Conservation (phyloP, 441 rosid species). For the Oxalis stricta region DNA sequence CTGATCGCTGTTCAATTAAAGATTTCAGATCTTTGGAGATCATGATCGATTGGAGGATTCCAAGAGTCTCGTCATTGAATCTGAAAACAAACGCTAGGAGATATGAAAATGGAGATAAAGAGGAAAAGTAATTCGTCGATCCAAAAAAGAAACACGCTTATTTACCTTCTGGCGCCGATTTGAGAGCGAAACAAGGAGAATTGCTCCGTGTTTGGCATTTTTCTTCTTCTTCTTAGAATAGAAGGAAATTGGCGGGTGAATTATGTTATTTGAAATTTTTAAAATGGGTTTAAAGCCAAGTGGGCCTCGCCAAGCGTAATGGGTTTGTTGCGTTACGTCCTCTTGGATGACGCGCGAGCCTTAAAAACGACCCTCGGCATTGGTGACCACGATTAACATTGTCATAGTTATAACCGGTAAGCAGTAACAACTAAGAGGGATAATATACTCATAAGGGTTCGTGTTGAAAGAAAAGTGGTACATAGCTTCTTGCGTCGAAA, state of each 20-base stretch:
- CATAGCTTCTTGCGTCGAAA: too few relatives aligned
- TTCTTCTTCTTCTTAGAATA: neutral
- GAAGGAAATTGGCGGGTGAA: slow-evolving; percentile 15
- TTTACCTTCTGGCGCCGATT: slow-evolving; percentile 32
- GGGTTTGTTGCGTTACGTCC: too few relatives aligned
- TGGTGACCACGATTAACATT: too few relatives aligned
- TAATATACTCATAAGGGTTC: too few relatives aligned
- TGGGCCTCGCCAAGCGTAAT: too few relatives aligned
- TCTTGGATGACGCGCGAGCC: too few relatives aligned
- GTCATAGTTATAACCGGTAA: too few relatives aligned
- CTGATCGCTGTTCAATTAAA: slow-evolving; percentile 21
- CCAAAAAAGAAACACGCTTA: neutral
- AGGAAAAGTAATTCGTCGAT: slow-evolving; percentile 1
- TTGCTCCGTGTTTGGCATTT: slow-evolving; percentile 17
- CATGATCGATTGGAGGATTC: slow-evolving; percentile 35
- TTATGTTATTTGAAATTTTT: neutral
- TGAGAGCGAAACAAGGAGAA: slow-evolving; percentile 31
- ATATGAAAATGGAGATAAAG: neutral
- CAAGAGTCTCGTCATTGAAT: slow-evolving; percentile 42
- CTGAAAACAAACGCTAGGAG: slow-evolving; percentile 19
- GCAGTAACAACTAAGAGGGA: too few relatives aligned
- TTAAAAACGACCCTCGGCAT: too few relatives aligned
- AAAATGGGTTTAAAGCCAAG: too few relatives aligned
- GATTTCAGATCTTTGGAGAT: slow-evolving; percentile 39
- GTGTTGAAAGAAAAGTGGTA: too few relatives aligned